Evolutionary conservation across 2,329 filamentous ascomycete species (phyloP).

Genomic region (Salinomyces thailandicus): DNA sequence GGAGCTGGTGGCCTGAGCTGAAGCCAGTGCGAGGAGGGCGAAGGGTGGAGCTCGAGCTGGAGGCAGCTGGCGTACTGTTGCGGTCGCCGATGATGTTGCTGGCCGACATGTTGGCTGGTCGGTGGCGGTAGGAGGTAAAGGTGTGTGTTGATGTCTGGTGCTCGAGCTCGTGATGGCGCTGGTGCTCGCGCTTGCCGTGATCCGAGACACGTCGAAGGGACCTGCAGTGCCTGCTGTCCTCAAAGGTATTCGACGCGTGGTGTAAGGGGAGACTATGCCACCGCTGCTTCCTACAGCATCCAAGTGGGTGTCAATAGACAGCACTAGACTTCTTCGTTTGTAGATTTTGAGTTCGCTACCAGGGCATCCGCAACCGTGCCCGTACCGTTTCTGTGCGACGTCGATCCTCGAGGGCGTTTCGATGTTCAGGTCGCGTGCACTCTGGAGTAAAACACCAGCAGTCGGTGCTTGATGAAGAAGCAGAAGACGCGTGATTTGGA

Average conservation of each 20-base stretch:
- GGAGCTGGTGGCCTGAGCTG: slow-evolving; percentile 72
- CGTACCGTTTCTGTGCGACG: no score
- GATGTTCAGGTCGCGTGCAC: no score
- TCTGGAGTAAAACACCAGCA: no score
- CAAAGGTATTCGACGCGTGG: slow-evolving; percentile 50
- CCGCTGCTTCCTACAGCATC: background rate
- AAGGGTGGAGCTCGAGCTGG: slow-evolving; percentile 75
- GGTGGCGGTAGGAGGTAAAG: slow-evolving; percentile 6
- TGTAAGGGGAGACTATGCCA: background rate
- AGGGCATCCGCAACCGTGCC: no score
- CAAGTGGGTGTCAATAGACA: no score
- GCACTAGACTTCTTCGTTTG: no score
- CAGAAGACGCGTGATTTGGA: no score
- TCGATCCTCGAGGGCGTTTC: no score
- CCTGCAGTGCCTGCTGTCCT: slow-evolving; percentile 80
- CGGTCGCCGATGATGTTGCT: slow-evolving; percentile 56
- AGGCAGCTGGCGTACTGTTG: slow-evolving; percentile 92
- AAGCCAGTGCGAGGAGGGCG: slow-evolving; percentile 57
- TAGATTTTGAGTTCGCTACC: no score
- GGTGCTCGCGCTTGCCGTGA: no score
- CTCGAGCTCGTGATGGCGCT: background rate
- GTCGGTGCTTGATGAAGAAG: no score
- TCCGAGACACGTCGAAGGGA: slow-evolving; percentile 40
- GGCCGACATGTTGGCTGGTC: slow-evolving; percentile 32
- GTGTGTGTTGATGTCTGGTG: slow-evolving; percentile 1